Conservation (phyloP, 2,329 filamentous ascomycete genomes). For the Diaporthe ampelina region DNA sequence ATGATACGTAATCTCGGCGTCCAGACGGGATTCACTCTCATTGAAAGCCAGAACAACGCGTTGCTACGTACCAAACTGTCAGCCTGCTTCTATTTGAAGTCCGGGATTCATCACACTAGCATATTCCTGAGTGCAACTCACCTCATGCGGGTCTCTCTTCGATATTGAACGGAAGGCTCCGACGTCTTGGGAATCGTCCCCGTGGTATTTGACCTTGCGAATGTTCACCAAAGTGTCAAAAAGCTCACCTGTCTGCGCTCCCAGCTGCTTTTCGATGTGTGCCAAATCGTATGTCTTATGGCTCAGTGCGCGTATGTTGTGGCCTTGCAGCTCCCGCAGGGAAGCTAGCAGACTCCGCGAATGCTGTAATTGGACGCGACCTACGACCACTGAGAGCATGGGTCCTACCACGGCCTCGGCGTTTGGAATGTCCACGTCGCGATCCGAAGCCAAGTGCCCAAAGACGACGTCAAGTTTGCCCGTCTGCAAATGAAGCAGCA, state of each 20-base stretch:
- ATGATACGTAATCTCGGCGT: not conserved
- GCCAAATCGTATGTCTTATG: not conserved
- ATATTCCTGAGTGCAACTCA: not conserved
- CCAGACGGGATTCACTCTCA: not conserved
- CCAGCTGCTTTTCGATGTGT: not conserved
- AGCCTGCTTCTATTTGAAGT: not conserved
- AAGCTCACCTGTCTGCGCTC: not conserved
- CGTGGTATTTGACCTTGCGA: not conserved
- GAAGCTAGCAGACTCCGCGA: not conserved
- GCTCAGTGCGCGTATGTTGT: not conserved
- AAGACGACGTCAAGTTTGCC: not conserved
- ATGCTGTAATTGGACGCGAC: not conserved
- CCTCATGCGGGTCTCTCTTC: not conserved
- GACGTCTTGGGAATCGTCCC: not conserved
- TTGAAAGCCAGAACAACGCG: slow-evolving; percentile 5
- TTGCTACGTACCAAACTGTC: not conserved
- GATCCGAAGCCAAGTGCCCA: not conserved
- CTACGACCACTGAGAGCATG: not conserved
- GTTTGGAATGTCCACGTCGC: not conserved
- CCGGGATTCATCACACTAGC: no score
- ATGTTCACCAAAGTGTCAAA: slow-evolving; percentile 10
- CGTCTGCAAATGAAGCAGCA: not conserved
- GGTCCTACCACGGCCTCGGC: not conserved
- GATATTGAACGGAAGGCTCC: not conserved
- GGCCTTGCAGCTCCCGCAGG: not conserved